Conservation (phyloP, 2,329 filamentous ascomycete genomes). For the Whalleya microplaca region DNA sequence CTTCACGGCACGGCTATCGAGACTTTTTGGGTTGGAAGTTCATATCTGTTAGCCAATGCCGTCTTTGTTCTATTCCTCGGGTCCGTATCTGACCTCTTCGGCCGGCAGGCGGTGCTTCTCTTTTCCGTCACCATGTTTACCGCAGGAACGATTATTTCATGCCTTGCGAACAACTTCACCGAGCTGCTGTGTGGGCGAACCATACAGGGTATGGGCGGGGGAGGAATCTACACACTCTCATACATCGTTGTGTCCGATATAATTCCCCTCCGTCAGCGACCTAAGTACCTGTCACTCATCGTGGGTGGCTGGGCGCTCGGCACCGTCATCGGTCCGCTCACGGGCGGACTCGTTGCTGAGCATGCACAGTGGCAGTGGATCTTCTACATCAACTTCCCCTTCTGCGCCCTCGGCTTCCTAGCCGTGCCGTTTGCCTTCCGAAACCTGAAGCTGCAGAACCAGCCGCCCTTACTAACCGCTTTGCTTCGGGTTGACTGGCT, state of each 20-base stretch:
- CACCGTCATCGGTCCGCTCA: conserved; percentile 17
- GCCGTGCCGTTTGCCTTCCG: conserved; percentile 22
- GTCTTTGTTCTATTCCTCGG: conserved; percentile 11
- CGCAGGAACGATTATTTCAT: conserved; percentile 20
- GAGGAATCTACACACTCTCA: conserved; percentile 17
- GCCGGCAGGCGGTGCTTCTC: conserved; percentile 6
- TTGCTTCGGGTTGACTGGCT: conserved; percentile 47
- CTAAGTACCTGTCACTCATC: conserved; percentile 18
- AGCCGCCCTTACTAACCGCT: too few relatives aligned
- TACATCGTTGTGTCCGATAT: conserved; percentile 21
- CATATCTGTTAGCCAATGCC: conserved; percentile 17
- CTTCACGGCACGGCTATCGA: conserved; percentile 10
- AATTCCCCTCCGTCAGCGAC: conserved; percentile 23
- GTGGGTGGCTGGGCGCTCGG: conserved; percentile 19
- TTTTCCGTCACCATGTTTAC: conserved; percentile 16
- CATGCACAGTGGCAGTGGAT: conserved; percentile 18
- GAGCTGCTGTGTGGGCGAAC: conserved; percentile 13
- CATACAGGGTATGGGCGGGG: conserved; percentile 23
- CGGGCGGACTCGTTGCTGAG: conserved; percentile 18
- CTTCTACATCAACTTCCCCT: conserved; percentile 28
- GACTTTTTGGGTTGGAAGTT: conserved; percentile 20
- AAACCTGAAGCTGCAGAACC: conserved; percentile 8
- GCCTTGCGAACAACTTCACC: conserved; percentile 8
- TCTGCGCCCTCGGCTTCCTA: conserved; percentile 24
- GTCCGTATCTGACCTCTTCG: conserved; percentile 13